These are phyloP conservation scores for Priceomyces fermenticarens DNA, from an alignment of 805 yeast species.

Conservation along the genomic window DNA sequence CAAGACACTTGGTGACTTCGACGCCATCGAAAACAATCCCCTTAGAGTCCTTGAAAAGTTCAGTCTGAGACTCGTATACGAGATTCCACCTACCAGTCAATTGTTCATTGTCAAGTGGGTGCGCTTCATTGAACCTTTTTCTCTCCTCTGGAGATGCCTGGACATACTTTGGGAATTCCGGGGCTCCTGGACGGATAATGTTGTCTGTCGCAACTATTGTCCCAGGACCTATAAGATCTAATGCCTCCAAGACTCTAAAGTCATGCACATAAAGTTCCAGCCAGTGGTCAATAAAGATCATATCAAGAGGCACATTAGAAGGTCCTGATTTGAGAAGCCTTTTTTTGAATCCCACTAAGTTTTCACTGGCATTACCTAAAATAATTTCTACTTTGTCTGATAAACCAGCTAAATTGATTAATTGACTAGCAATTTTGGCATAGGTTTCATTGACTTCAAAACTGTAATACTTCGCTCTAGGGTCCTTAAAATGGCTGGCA, in stretches of 20 bases:
- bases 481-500: slow-evolving; percentile 21
- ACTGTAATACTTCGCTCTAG: slow-evolving; percentile 27
- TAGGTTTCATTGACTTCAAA: slow-evolving; percentile 29
- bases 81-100: slow-evolving; percentile 41
- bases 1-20: slow-evolving; percentile 29
- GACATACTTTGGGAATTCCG: slow-evolving; percentile 39
- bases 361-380: slow-evolving; percentile 29
- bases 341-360: slow-evolving; percentile 23
- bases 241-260: slow-evolving; percentile 37
- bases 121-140: slow-evolving; percentile 22
- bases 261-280: slow-evolving; percentile 39
- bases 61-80: slow-evolving; percentile 33
- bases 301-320: slow-evolving; percentile 23
- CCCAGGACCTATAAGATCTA: slow-evolving; percentile 37
- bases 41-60: slow-evolving; percentile 13
- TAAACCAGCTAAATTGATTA: slow-evolving; percentile 34
- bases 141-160: slow-evolving; percentile 35
- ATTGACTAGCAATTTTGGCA: slow-evolving; percentile 26
- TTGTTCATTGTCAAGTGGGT: slow-evolving; percentile 17
- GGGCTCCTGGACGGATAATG: slow-evolving; percentile 31
- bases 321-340: slow-evolving; percentile 8
- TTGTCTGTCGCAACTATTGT: slow-evolving; percentile 40
- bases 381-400: slow-evolving; percentile 24
- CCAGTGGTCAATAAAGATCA: slow-evolving; percentile 41
- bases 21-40: slow-evolving; percentile 21